Evolutionary conservation across 1,284 basidiomycete species (phyloP).

Genomic region (Exobasidium cylindrosporum): DNA sequence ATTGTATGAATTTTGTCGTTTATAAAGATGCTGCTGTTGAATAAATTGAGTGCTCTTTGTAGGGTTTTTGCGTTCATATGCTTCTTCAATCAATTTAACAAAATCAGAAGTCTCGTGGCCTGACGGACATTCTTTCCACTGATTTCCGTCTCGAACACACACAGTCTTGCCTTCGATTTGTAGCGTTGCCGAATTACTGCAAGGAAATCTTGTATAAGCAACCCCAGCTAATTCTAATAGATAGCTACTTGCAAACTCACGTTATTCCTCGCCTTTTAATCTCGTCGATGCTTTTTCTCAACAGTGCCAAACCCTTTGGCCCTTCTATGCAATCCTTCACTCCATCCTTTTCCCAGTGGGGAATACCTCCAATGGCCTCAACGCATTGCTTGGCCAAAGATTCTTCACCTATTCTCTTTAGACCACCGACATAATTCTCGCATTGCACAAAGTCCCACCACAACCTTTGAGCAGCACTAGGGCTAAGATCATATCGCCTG

Average conservation of each 20-base stretch:
- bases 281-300: constrained; percentile 26
- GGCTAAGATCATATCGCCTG: constrained; percentile 36
- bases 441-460: constrained; percentile 44
- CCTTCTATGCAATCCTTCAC: constrained; percentile 33
- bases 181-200: constrained; percentile 27
- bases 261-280: constrained; percentile 21
- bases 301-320: constrained; percentile 27
- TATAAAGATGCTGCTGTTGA: too few species aligned
- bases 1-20: constrained; percentile 7
- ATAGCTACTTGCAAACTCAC: too few species aligned
- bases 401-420: constrained; percentile 33
- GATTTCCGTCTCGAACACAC: constrained; percentile 35
- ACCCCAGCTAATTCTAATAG: too few species aligned
- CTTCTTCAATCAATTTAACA: constrained; percentile 35
- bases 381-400: constrained; percentile 30
- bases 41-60: neutral
- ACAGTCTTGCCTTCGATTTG: constrained; percentile 31
- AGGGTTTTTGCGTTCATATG: constrained; percentile 24
- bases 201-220: neutral
- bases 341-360: constrained; percentile 33
- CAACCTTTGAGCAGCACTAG: constrained; percentile 33
- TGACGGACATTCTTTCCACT: constrained; percentile 40
- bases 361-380: constrained; percentile 25
- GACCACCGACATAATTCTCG: constrained; percentile 29
- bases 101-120: constrained; percentile 37